Conservation (phyloP, 257 asterid genomes). For the Buddleja alternifolia region DNA sequence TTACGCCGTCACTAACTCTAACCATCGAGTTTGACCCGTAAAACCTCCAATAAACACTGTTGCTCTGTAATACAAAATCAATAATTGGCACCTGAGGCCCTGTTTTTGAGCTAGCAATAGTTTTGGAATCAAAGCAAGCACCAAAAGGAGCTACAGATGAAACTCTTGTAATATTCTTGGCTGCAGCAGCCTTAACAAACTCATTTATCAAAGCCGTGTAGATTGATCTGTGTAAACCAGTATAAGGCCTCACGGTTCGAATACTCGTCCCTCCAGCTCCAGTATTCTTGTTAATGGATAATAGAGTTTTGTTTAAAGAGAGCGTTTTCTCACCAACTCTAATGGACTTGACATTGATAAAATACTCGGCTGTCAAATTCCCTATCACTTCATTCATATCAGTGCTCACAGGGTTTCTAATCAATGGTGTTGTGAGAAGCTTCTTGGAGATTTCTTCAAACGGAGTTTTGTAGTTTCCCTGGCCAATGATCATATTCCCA, state of each 20-base stretch:
- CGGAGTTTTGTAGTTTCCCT: constrained; percentile 24
- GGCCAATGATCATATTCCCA: constrained; percentile 46
- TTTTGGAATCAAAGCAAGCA: constrained; percentile 49
- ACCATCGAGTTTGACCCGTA: constrained; percentile 11
- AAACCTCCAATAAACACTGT: constrained; percentile 7
- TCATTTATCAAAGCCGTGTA: constrained; percentile 38
- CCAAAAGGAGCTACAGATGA: constrained; percentile 51
- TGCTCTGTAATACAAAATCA: constrained; percentile 38
- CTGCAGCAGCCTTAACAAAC: constrained; percentile 43
- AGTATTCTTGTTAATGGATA: constrained; percentile 38
- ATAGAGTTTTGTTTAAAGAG: constrained; percentile 40
- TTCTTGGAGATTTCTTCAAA: constrained; percentile 36
- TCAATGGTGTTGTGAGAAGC: constrained; percentile 35
- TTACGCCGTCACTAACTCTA: neutral
- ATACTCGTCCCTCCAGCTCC: constrained; percentile 55
- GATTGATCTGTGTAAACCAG: constrained; percentile 43
- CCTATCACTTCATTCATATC: constrained; percentile 36
- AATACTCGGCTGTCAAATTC: constrained; percentile 42
- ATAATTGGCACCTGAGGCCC: constrained; percentile 47
- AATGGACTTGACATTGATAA: constrained; percentile 42
- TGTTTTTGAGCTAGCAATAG: constrained; percentile 20
- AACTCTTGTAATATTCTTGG: constrained; percentile 39
- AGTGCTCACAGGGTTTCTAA: constrained; percentile 48
- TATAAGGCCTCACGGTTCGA: constrained; percentile 54
- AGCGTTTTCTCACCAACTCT: constrained; percentile 38